These are phyloP conservation scores for Catenaria anguillulae DNA, from an alignment of 371 early-diverging fungal species.

Conservation along the genomic window DNA sequence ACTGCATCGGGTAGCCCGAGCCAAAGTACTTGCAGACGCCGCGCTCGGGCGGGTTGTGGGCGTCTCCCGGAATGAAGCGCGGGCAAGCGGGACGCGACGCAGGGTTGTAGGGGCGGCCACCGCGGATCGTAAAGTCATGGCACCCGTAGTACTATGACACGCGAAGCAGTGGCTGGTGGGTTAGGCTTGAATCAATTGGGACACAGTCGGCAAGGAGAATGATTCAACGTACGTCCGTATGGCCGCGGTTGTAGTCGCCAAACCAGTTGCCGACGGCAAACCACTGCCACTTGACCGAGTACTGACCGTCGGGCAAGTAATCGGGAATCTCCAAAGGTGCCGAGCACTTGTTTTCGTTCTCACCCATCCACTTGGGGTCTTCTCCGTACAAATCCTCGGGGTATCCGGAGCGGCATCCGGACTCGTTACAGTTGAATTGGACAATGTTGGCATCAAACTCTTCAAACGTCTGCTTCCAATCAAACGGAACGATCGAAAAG, in stretches of 20 bases:
- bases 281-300: constrained; percentile 44
- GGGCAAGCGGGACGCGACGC: background rate
- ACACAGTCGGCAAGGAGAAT: too few relatives aligned
- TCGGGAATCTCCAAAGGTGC: constrained; percentile 31
- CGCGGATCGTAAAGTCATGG: constrained; percentile 3
- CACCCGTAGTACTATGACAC: constrained; percentile 5
- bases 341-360: constrained; percentile 25
- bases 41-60: too few relatives aligned
- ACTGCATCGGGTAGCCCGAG: too few relatives aligned
- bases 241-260: too few relatives aligned
- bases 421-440: constrained; percentile 39
- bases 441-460: constrained; percentile 31
- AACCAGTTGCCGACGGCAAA: too few relatives aligned
- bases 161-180: constrained; percentile 32
- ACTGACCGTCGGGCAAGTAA: constrained; percentile 31
- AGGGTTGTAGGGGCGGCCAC: background rate
- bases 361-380: constrained; percentile 26
- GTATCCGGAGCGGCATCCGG: constrained; percentile 19
- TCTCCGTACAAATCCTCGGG: background rate
- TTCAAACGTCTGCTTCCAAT: constrained; percentile 28
- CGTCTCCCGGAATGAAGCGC: background rate
- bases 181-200: too few relatives aligned
- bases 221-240: too few relatives aligned
- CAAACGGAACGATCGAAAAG: constrained; percentile 34
- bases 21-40: too few relatives aligned